Conservation (phyloP, 116 monocot genomes). For the Cymodocea nodosa region DNA sequence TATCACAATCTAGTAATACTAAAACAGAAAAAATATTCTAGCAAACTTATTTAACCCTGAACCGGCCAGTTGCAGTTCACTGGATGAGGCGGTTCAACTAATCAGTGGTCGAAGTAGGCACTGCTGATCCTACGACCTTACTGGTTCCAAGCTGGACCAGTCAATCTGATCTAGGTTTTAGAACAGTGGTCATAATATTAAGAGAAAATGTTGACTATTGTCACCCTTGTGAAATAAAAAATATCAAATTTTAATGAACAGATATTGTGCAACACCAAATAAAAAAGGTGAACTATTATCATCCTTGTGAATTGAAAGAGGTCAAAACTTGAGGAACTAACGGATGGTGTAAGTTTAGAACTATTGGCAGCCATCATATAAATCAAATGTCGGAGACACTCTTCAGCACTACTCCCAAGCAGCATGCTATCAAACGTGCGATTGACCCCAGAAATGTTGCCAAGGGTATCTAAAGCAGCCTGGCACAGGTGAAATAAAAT, state of each 20-base stretch:
- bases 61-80: too few species aligned
- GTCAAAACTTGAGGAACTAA: conserved; percentile 22
- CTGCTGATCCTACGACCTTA: too few species aligned
- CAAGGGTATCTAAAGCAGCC: conserved; percentile 86
- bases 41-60: neutral
- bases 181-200: too few species aligned
- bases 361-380: conserved; percentile 61
- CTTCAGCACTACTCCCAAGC: conserved; percentile 54
- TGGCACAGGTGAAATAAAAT: conserved; percentile 4
- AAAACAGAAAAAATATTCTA: neutral
- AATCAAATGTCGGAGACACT: conserved; percentile 43
- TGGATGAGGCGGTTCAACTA: too few species aligned
- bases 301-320: neutral
- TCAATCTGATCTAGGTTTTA: too few species aligned
- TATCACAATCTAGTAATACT: too few species aligned
- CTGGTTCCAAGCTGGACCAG: too few species aligned
- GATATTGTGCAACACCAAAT: neutral
- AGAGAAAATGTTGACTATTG: too few species aligned
- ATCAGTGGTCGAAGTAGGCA: too few species aligned
- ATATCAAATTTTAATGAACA: too few species aligned
- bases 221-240: too few species aligned
- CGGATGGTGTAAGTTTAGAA: conserved; percentile 71
- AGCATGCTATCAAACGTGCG: conserved; percentile 36
- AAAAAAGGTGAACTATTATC: neutral
- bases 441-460: conserved; percentile 62